These are phyloP conservation scores for Cercophora scortea DNA, from an alignment of 495 filamentous ascomycete species.

Conservation along the genomic window DNA sequence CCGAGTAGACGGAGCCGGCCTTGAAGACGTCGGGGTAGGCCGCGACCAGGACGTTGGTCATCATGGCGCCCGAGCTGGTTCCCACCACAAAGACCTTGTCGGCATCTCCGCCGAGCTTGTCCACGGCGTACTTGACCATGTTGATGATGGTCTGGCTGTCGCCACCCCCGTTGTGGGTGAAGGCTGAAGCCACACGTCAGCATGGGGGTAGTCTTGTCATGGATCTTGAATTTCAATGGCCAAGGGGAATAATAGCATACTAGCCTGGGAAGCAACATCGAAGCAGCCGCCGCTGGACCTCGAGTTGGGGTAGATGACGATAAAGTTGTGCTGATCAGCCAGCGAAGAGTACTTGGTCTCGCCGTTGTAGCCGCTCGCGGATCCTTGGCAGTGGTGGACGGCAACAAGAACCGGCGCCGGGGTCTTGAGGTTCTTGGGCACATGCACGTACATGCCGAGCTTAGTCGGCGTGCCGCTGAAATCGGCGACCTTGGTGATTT, in stretches of 20 bases:
- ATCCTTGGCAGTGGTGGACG: constrained; percentile 49
- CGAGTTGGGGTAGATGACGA: constrained; percentile 39
- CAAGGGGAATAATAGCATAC: no score
- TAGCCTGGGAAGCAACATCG: constrained; percentile 34
- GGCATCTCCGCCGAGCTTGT: constrained; percentile 37
- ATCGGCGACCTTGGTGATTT: constrained; percentile 29
- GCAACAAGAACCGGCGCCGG: constrained; percentile 49
- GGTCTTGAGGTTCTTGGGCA: constrained; percentile 41
- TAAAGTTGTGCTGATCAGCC: constrained; percentile 40
- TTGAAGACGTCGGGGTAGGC: constrained; percentile 47
- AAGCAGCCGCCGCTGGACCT: constrained; percentile 38
- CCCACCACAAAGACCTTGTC: constrained; percentile 39
- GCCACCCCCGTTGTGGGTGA: constrained; percentile 41
- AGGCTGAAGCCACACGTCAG: constrained; percentile 3
- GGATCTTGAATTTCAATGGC: no score
- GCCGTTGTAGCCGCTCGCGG: constrained; percentile 39
- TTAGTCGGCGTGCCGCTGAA: constrained; percentile 38
- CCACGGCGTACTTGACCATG: constrained; percentile 43
- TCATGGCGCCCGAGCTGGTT: constrained; percentile 45
- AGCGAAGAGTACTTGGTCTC: constrained; percentile 35
- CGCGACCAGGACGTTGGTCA: constrained; percentile 44
- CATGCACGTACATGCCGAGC: constrained; percentile 47
- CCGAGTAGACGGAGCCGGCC: constrained; percentile 42
- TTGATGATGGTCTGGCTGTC: constrained; percentile 43
- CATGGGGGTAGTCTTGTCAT: no score